phyloP scores from a whole-genome alignment of 2,329 filamentous ascomycete genomes.

The Hymenoscyphus linearis region DNA sequence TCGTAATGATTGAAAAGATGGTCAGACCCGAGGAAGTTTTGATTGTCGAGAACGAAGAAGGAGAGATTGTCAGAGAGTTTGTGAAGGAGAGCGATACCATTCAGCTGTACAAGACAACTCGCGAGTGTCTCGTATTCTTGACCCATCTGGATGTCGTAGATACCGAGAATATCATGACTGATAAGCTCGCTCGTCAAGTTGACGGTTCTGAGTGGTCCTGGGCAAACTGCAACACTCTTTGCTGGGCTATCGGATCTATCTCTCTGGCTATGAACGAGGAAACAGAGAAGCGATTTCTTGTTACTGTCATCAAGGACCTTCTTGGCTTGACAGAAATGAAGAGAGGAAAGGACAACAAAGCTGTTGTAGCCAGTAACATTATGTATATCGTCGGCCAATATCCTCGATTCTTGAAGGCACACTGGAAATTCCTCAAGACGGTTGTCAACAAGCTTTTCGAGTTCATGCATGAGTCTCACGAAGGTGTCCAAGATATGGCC shows the following conservation, averaged over 20 bases:
- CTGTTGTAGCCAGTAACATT: conserved; percentile 97
- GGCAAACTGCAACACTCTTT: conserved; percentile 99
- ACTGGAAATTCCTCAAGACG: conserved; percentile 99
- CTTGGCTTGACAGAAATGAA: conserved; percentile 98
- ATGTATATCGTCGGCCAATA: conserved; percentile 99
- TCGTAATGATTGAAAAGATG: conserved; percentile 99
- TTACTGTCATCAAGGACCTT: conserved; percentile 97
- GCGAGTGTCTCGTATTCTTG: conserved; percentile 93
- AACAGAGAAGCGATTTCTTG: conserved; percentile 95
- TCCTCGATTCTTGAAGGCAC: conserved; percentile 94
- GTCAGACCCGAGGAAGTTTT: conserved; percentile 95
- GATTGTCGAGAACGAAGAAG: conserved; percentile 99
- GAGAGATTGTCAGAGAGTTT: conserved; percentile 97
- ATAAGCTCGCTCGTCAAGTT: conserved; percentile 92
- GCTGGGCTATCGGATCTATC: conserved; percentile 98
- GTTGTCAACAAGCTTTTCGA: conserved; percentile 99
- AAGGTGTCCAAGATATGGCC: conserved; percentile 99
- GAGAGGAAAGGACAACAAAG: conserved; percentile 98
- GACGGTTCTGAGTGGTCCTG: conserved; percentile 97
- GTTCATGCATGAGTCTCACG: conserved; percentile 99
- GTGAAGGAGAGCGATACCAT: conserved; percentile 99
- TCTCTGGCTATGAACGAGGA: conserved; percentile 99
- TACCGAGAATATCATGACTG: conserved; percentile 98
- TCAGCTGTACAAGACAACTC: conserved; percentile 97
- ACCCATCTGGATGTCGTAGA: conserved; percentile 97